A percentile compares a stretch with the other conserved stretches of the same genome.
phyloP scores from a whole-genome alignment of 2,329 filamentous ascomycete genomes.

The Ceratocystis papillata region DNA sequence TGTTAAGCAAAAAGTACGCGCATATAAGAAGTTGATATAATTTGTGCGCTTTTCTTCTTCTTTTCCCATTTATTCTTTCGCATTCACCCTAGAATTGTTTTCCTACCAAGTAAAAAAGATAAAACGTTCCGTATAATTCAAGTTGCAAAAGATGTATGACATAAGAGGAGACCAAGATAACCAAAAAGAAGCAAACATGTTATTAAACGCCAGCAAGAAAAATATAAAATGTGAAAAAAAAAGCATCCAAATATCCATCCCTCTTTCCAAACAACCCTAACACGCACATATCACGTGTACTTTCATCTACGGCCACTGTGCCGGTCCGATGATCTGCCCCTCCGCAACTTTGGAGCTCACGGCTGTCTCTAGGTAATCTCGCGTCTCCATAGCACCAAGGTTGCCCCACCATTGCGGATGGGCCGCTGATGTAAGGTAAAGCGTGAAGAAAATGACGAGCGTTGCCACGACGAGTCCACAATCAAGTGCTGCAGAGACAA shows the following conservation, averaged over 20 bases:
- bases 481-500: slow-evolving; percentile 61
- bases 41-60: too few species aligned
- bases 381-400: slow-evolving; percentile 36
- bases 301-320: slow-evolving; percentile 34
- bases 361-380: slow-evolving; percentile 38
- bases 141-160: neutral
- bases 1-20: neutral
- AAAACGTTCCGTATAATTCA: neutral
- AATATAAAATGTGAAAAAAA: slow-evolving; percentile 4
- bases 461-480: slow-evolving; percentile 55
- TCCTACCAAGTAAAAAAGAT: neutral
- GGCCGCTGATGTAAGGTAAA: slow-evolving; percentile 48
- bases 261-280: neutral
- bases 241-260: slow-evolving; percentile 20
- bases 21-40: neutral
- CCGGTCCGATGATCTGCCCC: slow-evolving; percentile 44
- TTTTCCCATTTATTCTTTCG: neutral
- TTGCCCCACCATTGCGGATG: slow-evolving; percentile 56
- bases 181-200: neutral
- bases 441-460: slow-evolving; percentile 58
- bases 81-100: slow-evolving; percentile 5
- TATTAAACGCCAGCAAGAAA: slow-evolving; percentile 2
- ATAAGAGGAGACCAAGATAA: neutral
- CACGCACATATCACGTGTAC: neutral
- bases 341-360: slow-evolving; percentile 35